These are phyloP conservation scores for Phialophora chinensis DNA, from an alignment of 2,329 filamentous ascomycete species.

Conservation along the genomic window DNA sequence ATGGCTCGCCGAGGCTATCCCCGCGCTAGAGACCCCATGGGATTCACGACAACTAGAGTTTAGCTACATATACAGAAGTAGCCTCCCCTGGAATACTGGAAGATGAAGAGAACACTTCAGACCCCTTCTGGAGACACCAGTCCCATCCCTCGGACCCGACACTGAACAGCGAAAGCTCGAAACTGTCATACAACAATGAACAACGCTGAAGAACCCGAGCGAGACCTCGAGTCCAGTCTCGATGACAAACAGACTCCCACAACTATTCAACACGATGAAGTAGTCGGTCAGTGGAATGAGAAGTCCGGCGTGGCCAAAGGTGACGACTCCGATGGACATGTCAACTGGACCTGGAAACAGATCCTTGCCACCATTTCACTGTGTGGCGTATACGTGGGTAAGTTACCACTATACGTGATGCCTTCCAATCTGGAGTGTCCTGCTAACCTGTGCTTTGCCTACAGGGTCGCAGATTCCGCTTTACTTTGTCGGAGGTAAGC, in stretches of 20 bases:
- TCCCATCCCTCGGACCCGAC: neutral
- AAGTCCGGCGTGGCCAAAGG: slow-evolving; percentile 21
- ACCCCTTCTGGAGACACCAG: neutral
- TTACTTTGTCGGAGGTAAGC: slow-evolving; percentile 44
- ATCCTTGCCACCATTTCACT: slow-evolving; percentile 24
- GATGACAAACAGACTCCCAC: slow-evolving; percentile 11
- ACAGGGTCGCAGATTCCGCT: slow-evolving; percentile 44
- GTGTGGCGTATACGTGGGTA: slow-evolving; percentile 27
- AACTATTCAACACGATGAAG: slow-evolving; percentile 7
- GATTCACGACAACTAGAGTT: neutral
- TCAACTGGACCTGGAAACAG: slow-evolving; percentile 30
- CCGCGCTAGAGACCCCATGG: slow-evolving; percentile 6
- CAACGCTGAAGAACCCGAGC: slow-evolving; percentile 8
- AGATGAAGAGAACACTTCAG: neutral
- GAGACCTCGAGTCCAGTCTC: slow-evolving; percentile 8
- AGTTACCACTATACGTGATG: neutral
- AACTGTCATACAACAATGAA: neutral
- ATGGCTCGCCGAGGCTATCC: neutral
- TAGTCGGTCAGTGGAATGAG: slow-evolving; percentile 6
- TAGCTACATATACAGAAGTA: slow-evolving; percentile 3
- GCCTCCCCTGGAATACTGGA: neutral
- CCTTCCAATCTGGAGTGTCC: neutral
- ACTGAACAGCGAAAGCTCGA: neutral
- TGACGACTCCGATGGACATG: slow-evolving; percentile 25
- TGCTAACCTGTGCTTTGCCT: slow-evolving; percentile 63